phyloP scores from a whole-genome alignment of 371 early-diverging fungal species.

The Mortierella sp. region DNA sequence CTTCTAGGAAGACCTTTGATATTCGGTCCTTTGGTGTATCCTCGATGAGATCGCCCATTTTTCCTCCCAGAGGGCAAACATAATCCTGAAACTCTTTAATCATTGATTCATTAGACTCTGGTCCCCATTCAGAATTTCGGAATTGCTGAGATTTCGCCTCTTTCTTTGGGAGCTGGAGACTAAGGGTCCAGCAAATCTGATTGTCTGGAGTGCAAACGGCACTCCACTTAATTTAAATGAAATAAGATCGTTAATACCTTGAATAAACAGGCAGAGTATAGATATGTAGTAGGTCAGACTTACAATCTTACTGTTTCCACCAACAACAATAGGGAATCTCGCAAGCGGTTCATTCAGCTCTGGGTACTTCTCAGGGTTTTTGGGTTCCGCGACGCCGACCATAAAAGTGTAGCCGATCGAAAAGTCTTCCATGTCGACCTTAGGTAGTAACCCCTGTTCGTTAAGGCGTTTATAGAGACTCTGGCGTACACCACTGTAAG shows the following conservation, averaged over 20 bases:
- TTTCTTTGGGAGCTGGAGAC: background rate
- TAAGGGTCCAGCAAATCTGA: background rate
- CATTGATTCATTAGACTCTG: background rate
- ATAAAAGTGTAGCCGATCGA: constrained; percentile 2
- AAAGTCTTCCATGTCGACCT: background rate
- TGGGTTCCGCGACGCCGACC: constrained; percentile 6
- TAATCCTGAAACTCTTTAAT: background rate
- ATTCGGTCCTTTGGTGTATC: background rate
- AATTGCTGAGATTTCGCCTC: background rate
- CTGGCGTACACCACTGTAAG: constrained; percentile 27
- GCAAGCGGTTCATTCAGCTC: constrained; percentile 7
- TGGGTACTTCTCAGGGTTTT: constrained; percentile 12
- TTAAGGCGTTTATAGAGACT: constrained; percentile 16
- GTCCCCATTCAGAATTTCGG: constrained; percentile 7
- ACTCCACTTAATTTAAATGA: background rate
- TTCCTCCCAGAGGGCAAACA: background rate
- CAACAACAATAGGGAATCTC: background rate
- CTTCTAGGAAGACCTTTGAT: constrained; percentile 1
- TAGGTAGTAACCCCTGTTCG: constrained; percentile 10
- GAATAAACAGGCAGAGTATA: background rate
- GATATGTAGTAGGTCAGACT: background rate
- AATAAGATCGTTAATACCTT: background rate
- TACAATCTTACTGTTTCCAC: constrained; percentile 3
- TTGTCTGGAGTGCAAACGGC: background rate
- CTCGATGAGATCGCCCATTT: background rate